Conservation (phyloP, 495 filamentous ascomycete species). For the Cercophora sp. region DNA sequence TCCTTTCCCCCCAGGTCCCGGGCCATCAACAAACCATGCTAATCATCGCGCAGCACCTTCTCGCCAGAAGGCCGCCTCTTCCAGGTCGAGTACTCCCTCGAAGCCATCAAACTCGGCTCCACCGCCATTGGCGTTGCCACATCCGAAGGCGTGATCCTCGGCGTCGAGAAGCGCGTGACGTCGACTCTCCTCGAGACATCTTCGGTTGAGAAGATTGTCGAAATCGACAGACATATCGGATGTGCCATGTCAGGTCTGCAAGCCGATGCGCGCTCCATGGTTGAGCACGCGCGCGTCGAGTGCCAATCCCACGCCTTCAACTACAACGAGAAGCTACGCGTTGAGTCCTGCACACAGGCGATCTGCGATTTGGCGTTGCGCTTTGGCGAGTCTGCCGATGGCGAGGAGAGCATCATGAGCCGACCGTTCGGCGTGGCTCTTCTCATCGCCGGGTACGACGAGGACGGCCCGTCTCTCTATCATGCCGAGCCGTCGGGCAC, state of each 20-base stretch:
- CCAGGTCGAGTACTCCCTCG: constrained; percentile 99
- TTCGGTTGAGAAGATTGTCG: constrained; percentile 98
- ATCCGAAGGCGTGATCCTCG: constrained; percentile 86
- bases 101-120: constrained; percentile 98
- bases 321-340: constrained; percentile 88
- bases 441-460: constrained; percentile 93
- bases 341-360: constrained; percentile 97
- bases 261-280: constrained; percentile 91
- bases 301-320: constrained; percentile 94
- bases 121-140: constrained; percentile 98
- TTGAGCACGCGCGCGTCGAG: constrained; percentile 97
- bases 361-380: constrained; percentile 95
- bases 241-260: constrained; percentile 98
- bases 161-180: constrained; percentile 98
- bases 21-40: not conserved
- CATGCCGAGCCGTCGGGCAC: constrained; percentile 97
- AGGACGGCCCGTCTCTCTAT: constrained; percentile 95
- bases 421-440: constrained; percentile 95
- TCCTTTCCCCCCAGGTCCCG: not conserved
- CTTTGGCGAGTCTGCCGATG: constrained; percentile 95
- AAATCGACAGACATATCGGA: constrained; percentile 96
- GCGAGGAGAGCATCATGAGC: constrained; percentile 97
- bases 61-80: constrained; percentile 99
- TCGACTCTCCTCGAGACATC: constrained; percentile 94
- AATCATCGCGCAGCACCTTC: constrained; percentile 72